Conservation (phyloP, 2,329 filamentous ascomycete species). For the Zymoseptoria tritici region DNA sequence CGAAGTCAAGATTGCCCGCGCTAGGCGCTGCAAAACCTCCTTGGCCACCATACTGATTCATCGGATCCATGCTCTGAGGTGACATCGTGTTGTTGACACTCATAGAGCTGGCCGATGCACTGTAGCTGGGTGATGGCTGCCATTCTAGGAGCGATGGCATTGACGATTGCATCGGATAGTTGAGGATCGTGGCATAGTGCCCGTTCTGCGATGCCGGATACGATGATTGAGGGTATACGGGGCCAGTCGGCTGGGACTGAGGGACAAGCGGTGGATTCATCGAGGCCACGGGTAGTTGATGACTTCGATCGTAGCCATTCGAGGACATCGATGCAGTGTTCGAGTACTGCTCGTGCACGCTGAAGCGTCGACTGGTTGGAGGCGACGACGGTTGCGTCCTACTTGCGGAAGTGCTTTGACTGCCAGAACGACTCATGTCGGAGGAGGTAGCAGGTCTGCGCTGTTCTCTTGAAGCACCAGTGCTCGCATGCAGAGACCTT, state of each 20-base stretch:
- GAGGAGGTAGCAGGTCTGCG: conserved; percentile 5
- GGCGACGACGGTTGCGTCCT: conserved; percentile 11
- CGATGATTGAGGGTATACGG: conserved; percentile 16
- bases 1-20: conserved; percentile 23
- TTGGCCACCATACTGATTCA: conserved; percentile 10
- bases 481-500: conserved; percentile 6
- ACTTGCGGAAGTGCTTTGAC: conserved; percentile 5
- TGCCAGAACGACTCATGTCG: conserved; percentile 9
- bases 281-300: conserved; percentile 10
- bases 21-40: conserved; percentile 5
- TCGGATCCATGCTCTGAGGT: conserved; percentile 14
- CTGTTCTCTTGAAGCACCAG: background rate
- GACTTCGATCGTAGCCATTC: conserved; percentile 11
- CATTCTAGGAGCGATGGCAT: conserved; percentile 24
- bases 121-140: conserved; percentile 16
- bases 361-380: conserved; percentile 14
- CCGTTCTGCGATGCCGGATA: conserved; percentile 20
- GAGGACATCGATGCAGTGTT: conserved; percentile 8
- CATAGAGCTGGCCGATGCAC: conserved; percentile 2
- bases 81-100: conserved; percentile 19
- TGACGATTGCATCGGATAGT: conserved; percentile 18
- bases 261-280: conserved; percentile 25
- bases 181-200: conserved; percentile 13
- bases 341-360: conserved; percentile 16
- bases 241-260: conserved; percentile 11